These are phyloP conservation scores for Phoma sp. DNA, from an alignment of 2,329 filamentous ascomycete species.

Conservation along the genomic window DNA sequence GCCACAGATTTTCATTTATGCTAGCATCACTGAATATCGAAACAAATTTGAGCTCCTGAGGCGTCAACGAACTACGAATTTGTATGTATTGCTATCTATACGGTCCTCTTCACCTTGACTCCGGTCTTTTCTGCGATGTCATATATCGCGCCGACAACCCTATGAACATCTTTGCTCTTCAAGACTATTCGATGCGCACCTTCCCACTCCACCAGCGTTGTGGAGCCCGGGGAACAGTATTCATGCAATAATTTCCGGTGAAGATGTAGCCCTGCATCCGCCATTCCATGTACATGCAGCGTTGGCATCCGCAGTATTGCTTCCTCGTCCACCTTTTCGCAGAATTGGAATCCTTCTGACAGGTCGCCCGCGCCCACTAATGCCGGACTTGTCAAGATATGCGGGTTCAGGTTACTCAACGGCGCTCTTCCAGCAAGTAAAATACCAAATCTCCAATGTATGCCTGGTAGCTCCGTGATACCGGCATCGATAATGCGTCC, in stretches of 20 bases:
- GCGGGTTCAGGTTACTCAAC: conserved; percentile 61
- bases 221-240: conserved; percentile 65
- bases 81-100: conserved; percentile 14
- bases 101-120: conserved; percentile 45
- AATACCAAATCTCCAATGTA: conserved; percentile 66
- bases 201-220: conserved; percentile 73
- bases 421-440: conserved; percentile 69
- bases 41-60: no score
- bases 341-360: conserved; percentile 51
- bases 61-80: no score
- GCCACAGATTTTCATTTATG: neutral
- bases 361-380: conserved; percentile 53
- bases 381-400: conserved; percentile 43
- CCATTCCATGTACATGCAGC: conserved; percentile 71
- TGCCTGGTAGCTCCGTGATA: conserved; percentile 31
- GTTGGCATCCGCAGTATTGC: conserved; percentile 66
- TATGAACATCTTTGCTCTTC: conserved; percentile 69
- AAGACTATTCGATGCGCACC: conserved; percentile 75
- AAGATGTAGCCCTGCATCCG: conserved; percentile 65
- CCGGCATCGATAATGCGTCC: conserved; percentile 29
- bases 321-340: conserved; percentile 48
- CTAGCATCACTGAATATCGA: no score
- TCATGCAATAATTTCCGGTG: conserved; percentile 64
- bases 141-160: conserved; percentile 61
- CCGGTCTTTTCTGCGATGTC: conserved; percentile 60